Base-by-base conservation (phyloP, 2,329 filamentous ascomycete species). In the Sclerotinia glacialis region DNA sequence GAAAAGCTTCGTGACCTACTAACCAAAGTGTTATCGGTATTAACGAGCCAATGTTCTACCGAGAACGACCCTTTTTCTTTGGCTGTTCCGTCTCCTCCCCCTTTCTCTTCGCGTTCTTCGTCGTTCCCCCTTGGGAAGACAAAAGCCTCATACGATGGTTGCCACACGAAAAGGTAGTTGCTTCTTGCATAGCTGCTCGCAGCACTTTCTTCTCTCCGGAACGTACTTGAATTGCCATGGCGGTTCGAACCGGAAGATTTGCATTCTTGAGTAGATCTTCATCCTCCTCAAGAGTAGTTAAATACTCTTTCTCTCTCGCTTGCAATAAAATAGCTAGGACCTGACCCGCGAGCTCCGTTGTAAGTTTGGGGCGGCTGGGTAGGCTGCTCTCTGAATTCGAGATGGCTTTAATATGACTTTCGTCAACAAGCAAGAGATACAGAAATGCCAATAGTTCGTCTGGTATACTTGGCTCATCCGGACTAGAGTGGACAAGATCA, bases 121-220 rank as follows among this genome's bases (percentile, higher is more conserved):
- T 31, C 21, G 26, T 53, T 56, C 37, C 37, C 31, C 47, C 42
- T 11, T 52, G 52, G 5, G 46, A 37, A 53, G 37, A 26, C 59
- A 60, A 42, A 26, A 55, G 70, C 67, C 75, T 76, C 76, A 78
- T 78, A 70, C 71, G 73, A 67, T 72, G 75, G 60, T 77, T 75
- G 69, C 64, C 71, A 61, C 67, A 72, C 6, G 65, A 47, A 50
- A 75, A 76, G 12, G 68, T 66, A 26, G 44, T 63, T 44, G 81
- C 77, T 70, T 79, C 77, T 52, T 71, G 67, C 63, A 80, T 78
- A 1, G 84, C 77, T 69, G 80, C 77, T 64, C 78, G 77, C n/a
- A 89, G 70, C 5, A 90, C 80, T 70, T 81, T 78, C 73, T 89
- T 89, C 76, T 90, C 87, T n/a, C 87, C 87, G 5, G 85, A 76